Conservation (phyloP, 2,329 filamentous ascomycete genomes). For the Epichloe uncinata region DNA sequence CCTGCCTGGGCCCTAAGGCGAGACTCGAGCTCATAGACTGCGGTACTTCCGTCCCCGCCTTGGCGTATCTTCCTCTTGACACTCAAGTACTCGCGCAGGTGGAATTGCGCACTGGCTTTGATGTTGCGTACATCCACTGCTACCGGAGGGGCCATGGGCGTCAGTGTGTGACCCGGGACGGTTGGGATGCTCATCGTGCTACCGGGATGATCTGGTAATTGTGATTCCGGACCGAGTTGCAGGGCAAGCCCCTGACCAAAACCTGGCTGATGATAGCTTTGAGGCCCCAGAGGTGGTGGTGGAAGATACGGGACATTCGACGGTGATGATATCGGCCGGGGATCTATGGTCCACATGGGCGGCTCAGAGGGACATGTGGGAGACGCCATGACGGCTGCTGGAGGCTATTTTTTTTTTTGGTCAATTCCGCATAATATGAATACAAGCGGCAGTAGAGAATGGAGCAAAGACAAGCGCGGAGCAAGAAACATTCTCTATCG, state of each 20-base stretch:
- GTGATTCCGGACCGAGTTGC: conserved; percentile 10
- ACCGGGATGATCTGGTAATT: conserved; percentile 12
- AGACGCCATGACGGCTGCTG: conserved; percentile 1
- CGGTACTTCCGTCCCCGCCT: conserved; percentile 15
- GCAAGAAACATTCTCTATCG: neutral
- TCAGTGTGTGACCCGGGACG: conserved; percentile 9
- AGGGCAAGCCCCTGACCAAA: conserved; percentile 5
- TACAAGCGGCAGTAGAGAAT: neutral
- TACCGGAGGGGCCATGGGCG: conserved; percentile 10
- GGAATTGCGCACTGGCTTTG: conserved; percentile 22
- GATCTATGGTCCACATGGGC: conserved; percentile 15
- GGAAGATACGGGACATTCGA: conserved; percentile 8
- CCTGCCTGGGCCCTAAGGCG: conserved; percentile 29
- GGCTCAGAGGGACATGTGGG: conserved; percentile 6
- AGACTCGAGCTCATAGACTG: conserved; percentile 25
- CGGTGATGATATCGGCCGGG: conserved; percentile 14
- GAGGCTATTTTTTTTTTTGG: neutral
- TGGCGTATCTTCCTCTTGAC: conserved; percentile 19
- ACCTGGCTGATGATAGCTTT: neutral
- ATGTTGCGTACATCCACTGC: conserved; percentile 16
- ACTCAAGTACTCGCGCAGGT: conserved; percentile 22
- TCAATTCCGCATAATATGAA: too few relatives aligned
- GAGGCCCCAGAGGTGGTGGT: conserved; percentile 4
- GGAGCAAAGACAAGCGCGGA: neutral
- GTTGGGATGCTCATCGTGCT: conserved; percentile 11